Evolutionary conservation across 1,284 basidiomycete species (phyloP).

Genomic region (Ganoderma leucocontextum): DNA sequence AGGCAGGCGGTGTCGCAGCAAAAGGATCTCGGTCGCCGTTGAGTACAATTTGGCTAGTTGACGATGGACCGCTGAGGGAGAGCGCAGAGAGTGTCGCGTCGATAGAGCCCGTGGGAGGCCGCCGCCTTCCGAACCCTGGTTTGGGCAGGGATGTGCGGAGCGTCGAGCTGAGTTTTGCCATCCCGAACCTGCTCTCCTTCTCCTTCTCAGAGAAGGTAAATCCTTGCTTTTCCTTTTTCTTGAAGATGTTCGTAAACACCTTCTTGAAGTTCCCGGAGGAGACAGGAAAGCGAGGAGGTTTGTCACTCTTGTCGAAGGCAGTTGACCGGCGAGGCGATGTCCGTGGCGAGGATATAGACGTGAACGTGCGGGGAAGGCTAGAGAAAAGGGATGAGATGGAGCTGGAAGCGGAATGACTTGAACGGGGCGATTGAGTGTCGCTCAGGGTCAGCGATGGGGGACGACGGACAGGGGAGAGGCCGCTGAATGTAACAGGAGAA

Average conservation of each 20-base stretch:
- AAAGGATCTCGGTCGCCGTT: constrained; percentile 28
- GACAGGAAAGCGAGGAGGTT: constrained; percentile 25
- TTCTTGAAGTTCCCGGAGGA: constrained; percentile 32
- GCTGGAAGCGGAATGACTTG: constrained; percentile 29
- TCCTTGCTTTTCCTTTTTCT: constrained; percentile 29
- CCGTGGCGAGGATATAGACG: constrained; percentile 24
- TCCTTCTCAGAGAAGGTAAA: constrained; percentile 5
- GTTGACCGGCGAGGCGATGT: constrained; percentile 26
- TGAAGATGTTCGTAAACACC: constrained; percentile 34
- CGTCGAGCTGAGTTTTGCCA: not conserved
- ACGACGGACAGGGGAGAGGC: constrained; percentile 14
- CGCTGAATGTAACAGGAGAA: constrained; percentile 22
- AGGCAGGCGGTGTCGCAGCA: constrained; percentile 25
- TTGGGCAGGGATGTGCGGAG: not conserved
- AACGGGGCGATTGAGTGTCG: constrained; percentile 21
- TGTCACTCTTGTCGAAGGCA: constrained; percentile 28
- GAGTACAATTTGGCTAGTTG: constrained; percentile 10
- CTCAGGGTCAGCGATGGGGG: constrained; percentile 27
- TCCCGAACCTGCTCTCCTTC: not conserved
- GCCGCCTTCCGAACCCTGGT: constrained; percentile 24
- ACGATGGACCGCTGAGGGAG: constrained; percentile 13
- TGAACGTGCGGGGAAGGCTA: constrained; percentile 28
- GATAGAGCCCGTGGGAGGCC: constrained; percentile 23
- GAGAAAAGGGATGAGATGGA: constrained; percentile 33
- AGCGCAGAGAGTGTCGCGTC: constrained; percentile 29